Base-by-base conservation (phyloP, 2,329 filamentous ascomycete species). In the Mycosphaerella arachidis region DNA sequence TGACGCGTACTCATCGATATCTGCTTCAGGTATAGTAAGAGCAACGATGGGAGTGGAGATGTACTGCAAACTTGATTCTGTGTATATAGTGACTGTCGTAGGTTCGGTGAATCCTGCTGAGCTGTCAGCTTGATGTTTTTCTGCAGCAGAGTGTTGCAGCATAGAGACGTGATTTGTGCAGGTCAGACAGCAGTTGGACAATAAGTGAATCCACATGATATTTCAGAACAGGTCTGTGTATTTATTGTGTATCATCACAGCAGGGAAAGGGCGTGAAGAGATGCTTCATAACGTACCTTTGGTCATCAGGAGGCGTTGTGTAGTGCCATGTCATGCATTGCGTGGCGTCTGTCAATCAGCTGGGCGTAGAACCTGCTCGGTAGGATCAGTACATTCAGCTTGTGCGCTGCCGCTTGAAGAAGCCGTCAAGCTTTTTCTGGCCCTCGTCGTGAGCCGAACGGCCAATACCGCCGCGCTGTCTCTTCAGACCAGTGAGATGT, bases 391-490 rank as follows among this genome's bases (percentile, higher is more conserved):
- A 7, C 16, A n/a, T 27, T 71, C 68, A 71, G 53, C 51, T 53
- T 24, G 54, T 66, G 48, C 67, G 62, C 54, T 68, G 67, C 33
- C 66, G 65, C 70, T 86, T 86, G 74, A 96, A 92, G 77, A 94
- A 96, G 0, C 83, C 82, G 50, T 90, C 85, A 67, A 97, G 83
- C 18, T 83, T 91, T 70, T 83, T 86, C 73, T 96, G 92, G 51
- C 81, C 86, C 10, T 84, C 81, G 72, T 97, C 92, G 71, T 90
- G 87, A 58, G 82, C 81, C 43, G 89, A 82, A 67, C 88, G 94
- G 57, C 91, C 91, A 58, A 96, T 89, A 3, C 92, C 92, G 31
- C 91, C 90, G 27, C 88, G 80, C 8, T 91, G 93, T 74, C 91
- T 89, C 72, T 87, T 92, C 59, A 96, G 77, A 30, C 86, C 85